Base-by-base conservation (phyloP, 225 moss, liverwort and hornwort genomes). In the Lunularia cruciata region DNA sequence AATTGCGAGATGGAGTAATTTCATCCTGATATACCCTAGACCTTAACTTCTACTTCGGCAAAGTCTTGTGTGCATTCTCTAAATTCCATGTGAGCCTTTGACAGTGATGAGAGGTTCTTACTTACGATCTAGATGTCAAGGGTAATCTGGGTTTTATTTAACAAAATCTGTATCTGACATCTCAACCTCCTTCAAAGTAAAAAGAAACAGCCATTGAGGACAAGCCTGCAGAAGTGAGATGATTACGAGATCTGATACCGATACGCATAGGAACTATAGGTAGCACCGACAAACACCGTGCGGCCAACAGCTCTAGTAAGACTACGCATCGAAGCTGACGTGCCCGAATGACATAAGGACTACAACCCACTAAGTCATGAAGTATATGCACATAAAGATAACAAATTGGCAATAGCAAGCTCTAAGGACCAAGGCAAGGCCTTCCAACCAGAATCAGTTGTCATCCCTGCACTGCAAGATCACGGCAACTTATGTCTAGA, bases 381-480 rank as follows among this genome's bases (percentile, higher is more conserved):
- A 7, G 43, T 57, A n/a, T 39, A 63, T 63, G 18, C 16, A 63
- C 63, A 63, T 38, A 63, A 25, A n/a, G 37, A 37, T 38, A n/a
- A 60, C 22, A 39, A 18, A 39, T 5, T 60, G 33, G 63, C 0
- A 63, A 63, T 63, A 26, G 63, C 43, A 45, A n/a, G 15, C 42
- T 15, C 63, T 40, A 40, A 63, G 40, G 14, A 57, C n/a, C 26
- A 59, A 20, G 59, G 8, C 8, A 61, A 36, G 23, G 38, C 38
- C 2, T 63, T 63, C 59, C 26, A 63, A 43, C 42, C 42, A 63
- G 14, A 63, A 42, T 39, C 63, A 63, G 63, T 18, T 63, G 43
- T 43, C 43, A 40, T 63, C 63, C 63, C 63, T 42, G 56, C 31
- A 30, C 56, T 57, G 63, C 63, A 63, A 63, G 40, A 63, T 42